Evolutionary conservation across 75 land plant genomes (phyloP), one percentile per base, ranked within the genome.

Genomic region (Gnetum montanum): DNA sequence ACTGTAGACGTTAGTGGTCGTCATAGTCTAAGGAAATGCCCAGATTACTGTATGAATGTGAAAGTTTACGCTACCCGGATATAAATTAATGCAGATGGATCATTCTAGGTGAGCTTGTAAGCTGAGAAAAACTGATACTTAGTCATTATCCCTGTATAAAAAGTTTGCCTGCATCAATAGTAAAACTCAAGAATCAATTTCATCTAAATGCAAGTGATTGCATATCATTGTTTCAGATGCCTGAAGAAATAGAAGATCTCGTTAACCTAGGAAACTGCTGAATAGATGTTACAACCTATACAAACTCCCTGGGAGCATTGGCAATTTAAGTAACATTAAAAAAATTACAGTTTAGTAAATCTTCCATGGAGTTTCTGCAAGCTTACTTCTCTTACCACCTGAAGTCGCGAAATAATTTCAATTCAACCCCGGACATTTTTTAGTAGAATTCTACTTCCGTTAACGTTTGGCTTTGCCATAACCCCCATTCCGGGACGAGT

Each of bases 221-320:
- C 34, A 22, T 12, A 19, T 53, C 55, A 20, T 53, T 53, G 3
- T 53, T 53, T 53, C 23, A 13, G 10, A 34, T 53, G 4, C 55
- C 55, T 19, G 36, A 53, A 7, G 55, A 53, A 18, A 15, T 33
- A 30, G 55, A 36, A 53, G 34, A 53, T 33, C 37, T 53, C 22
- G 37, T 33, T 30, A 8, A 13, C 34, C 22, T 53, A 33, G 55
- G 34, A 53, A 36, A 53, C 23, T 53, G 25, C 36, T 53, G 31
- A 53, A 53, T 10, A 31, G 34, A 53, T 53, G 55, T 36, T 33
- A 53, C 55, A 53, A 53, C 22, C 6, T 53, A 19, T 53, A 36
- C 19, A 25, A 33, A 34, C 55, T 53, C 34, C 37, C 55, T 27
- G n/a, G n/a, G n/a, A n/a, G 37, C 55, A 53, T 53, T 53, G 55